Evolutionary conservation across 1,284 basidiomycete species (phyloP).

Genomic region (Fomitopsis schrenkii): DNA sequence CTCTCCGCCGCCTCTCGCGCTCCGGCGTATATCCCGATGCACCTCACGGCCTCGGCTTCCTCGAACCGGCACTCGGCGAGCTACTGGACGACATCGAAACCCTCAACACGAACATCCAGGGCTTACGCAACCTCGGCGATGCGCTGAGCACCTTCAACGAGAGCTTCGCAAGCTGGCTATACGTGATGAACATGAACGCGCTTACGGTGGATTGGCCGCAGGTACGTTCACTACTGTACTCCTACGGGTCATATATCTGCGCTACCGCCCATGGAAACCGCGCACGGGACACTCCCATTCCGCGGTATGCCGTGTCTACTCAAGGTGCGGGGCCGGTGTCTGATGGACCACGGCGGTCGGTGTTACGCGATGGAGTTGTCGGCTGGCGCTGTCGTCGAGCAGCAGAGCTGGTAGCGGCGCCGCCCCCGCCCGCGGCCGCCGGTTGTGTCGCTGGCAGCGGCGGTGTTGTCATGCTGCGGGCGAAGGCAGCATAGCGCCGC

Average conservation of each 20-base stretch:
- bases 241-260: no score
- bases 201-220: slow-evolving; percentile 91
- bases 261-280: no score
- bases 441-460: no score
- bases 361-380: no score
- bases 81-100: slow-evolving; percentile 85
- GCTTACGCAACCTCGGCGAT: slow-evolving; percentile 67
- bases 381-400: no score
- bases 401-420: no score
- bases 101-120: slow-evolving; percentile 73
- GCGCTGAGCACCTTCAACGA: slow-evolving; percentile 89
- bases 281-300: no score
- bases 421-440: not conserved
- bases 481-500: no score
- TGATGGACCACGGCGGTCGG: no score
- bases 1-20: slow-evolving; percentile 79
- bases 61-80: slow-evolving; percentile 81
- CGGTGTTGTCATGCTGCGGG: no score
- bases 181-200: slow-evolving; percentile 92
- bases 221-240: slow-evolving; percentile 34
- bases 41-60: slow-evolving; percentile 81
- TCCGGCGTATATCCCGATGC: slow-evolving; percentile 68
- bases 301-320: no score
- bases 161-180: slow-evolving; percentile 88
- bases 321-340: no score